Percentiles rank a stretch among this genome's conserved stretches.
Evolutionary conservation across 805 yeast genomes (phyloP).

Genomic region (Yarrowia deformans): DNA sequence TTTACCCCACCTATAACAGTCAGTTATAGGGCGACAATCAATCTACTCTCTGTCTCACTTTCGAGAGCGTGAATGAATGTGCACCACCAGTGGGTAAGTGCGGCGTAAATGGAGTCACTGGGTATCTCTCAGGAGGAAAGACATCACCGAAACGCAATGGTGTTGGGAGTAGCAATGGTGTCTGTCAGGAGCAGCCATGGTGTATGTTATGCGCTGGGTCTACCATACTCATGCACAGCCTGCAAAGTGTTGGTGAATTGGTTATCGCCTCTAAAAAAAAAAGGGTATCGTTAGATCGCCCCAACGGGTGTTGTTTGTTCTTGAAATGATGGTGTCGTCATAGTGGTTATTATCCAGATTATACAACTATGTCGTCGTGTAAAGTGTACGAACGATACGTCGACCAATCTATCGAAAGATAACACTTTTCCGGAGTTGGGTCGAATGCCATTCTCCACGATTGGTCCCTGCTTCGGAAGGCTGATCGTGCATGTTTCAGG

Average conservation of each 20-base stretch:
- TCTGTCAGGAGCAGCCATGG: too few relatives aligned
- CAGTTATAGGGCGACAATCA: slow-evolving; percentile 1
- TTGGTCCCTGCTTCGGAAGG: slow-evolving; percentile 31
- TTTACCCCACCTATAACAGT: slow-evolving; percentile 13
- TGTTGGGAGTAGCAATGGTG: slow-evolving; percentile 13
- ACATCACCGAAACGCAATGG: neutral
- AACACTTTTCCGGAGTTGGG: slow-evolving; percentile 6
- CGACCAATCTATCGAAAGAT: too few relatives aligned
- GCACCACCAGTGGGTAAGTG: neutral
- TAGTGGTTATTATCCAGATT: neutral
- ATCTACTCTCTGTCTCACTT: neutral
- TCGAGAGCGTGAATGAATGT: too few relatives aligned
- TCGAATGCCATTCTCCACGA: neutral
- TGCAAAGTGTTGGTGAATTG: too few relatives aligned
- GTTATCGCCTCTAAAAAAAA: too few relatives aligned
- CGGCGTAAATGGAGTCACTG: neutral
- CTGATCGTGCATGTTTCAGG: slow-evolving; percentile 22
- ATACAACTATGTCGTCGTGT: too few relatives aligned
- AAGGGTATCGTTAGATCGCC: too few relatives aligned
- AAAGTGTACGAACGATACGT: too few relatives aligned
- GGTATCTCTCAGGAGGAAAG: neutral
- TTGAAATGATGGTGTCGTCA: too few relatives aligned
- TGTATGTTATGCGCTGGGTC: too few relatives aligned
- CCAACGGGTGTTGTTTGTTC: too few relatives aligned
- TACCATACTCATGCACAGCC: too few relatives aligned